Conservation (phyloP, 352 stramenopile genomes). For the Aphanomyces cochlioides region DNA sequence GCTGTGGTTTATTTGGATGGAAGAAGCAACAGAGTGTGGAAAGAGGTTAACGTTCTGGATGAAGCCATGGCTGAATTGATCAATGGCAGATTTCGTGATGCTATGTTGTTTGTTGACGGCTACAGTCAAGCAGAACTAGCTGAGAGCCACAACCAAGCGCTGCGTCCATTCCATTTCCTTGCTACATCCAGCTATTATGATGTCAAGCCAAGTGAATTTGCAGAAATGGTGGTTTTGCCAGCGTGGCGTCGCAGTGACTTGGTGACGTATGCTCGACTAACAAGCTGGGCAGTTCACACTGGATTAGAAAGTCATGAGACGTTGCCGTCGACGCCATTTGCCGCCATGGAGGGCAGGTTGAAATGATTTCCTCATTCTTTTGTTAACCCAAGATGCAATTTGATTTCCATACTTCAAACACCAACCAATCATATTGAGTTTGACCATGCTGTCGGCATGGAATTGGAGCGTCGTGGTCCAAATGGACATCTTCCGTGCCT, state of each 20-base stretch:
- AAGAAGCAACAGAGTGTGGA: not conserved
- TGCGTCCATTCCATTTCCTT: not conserved
- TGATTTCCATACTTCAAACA: not conserved
- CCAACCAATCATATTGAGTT: not conserved
- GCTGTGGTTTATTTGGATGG: not conserved
- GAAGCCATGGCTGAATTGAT: not conserved
- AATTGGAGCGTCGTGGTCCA: constrained; percentile 9
- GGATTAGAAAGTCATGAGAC: not conserved
- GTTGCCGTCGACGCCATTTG: too few relatives aligned
- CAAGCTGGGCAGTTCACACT: not conserved
- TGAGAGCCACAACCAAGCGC: not conserved
- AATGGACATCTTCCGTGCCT: constrained; percentile 11
- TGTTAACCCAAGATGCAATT: too few relatives aligned
- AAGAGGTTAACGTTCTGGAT: not conserved
- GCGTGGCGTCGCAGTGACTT: not conserved
- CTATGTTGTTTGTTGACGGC: not conserved
- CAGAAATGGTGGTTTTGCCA: constrained; percentile 1
- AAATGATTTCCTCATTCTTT: too few relatives aligned
- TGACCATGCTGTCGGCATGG: not conserved
- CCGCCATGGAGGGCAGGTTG: too few relatives aligned
- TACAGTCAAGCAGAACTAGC: not conserved
- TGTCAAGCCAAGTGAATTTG: not conserved
- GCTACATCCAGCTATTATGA: not conserved
- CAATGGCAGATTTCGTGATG: not conserved
- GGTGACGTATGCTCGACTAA: not conserved